Evolutionary conservation across 2,329 filamentous ascomycete genomes (phyloP), one percentile per base, ranked within the genome.

Genomic region (Metarhizium robertsii): DNA sequence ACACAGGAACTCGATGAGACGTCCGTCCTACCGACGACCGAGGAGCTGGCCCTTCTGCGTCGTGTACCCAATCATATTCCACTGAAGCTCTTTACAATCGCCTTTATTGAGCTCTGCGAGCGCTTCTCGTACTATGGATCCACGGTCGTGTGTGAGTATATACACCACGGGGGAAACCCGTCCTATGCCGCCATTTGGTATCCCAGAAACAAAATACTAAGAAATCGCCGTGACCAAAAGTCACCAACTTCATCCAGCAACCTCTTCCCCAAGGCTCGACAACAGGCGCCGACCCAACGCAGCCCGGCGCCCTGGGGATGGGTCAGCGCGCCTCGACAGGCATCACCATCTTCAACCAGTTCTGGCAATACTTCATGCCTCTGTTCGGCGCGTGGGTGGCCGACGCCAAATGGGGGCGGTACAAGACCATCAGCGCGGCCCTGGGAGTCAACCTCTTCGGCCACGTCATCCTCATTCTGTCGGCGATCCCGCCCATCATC

Each of bases 111-210:
- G 71, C 73, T 89, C 55, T 88, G 84, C 72, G 87, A 91, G 73
- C 84, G 87, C 50, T 89, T 88, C 71, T 86, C 84, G 16, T 91
- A 89, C 79, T 90, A 90, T 65, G 87, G 87, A 53, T 85, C 84
- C 4, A 79, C 81, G 46, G 78, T 85, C 36, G 75, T 88, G 30
- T 88, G 85, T 48, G n/a, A 48, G 45, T 48, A 20, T 16, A 40
- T 16, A 40, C 13, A 11, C 38, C 38, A 11, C 38, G 11, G 13
- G 38, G 13, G 14, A 6, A 14, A 16, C 13, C 11, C 38, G 13
- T 34, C 11, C 32, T 34, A 11, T 11, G 10, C 32, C 32, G 32
- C 2, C 32, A 34, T 11, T 11, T 11, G 7, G 32, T 34, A 25
- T 25, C 25, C 25, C 25, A 25, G 25, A 25, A 25, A 25, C 25